Conservation (phyloP, 2,329 filamentous ascomycete genomes). For the Alternaria incomplexa region DNA sequence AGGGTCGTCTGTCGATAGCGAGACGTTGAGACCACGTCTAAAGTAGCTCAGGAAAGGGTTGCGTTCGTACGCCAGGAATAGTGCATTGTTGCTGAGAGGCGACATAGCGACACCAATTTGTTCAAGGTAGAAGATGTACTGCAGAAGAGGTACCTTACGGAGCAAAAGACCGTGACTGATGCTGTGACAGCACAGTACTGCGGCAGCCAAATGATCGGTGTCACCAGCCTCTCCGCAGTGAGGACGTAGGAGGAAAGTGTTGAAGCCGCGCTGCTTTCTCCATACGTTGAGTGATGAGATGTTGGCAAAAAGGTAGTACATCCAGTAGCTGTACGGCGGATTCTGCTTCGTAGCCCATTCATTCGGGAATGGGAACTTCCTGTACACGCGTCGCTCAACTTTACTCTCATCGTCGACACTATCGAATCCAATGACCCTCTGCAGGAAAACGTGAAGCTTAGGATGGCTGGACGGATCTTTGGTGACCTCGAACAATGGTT, state of each 20-base stretch:
- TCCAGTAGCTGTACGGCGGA: conserved; percentile 98
- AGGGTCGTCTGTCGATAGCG: conserved; percentile 93
- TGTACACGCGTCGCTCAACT: conserved; percentile 88
- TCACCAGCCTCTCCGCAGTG: conserved; percentile 98
- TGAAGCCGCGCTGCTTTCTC: conserved; percentile 91
- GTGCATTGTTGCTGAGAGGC: conserved; percentile 95
- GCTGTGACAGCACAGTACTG: conserved; percentile 90
- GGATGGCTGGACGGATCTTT: conserved; percentile 84
- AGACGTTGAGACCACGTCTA: conserved; percentile 91
- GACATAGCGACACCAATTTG: conserved; percentile 99
- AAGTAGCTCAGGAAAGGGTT: conserved; percentile 98
- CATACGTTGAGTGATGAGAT: conserved; percentile 90
- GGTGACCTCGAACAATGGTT: conserved; percentile 93
- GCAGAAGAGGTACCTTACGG: conserved; percentile 90
- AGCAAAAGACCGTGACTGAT: conserved; percentile 94
- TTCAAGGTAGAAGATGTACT: conserved; percentile 97
- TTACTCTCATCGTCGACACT: conserved; percentile 99
- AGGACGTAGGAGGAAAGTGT: conserved; percentile 89
- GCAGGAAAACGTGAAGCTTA: conserved; percentile 92
- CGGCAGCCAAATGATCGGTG: conserved; percentile 92
- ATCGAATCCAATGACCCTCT: conserved; percentile 95
- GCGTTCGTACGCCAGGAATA: conserved; percentile 95
- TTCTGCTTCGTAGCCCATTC: conserved; percentile 93
- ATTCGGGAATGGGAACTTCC: conserved; percentile 90
- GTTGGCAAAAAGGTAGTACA: conserved; percentile 96